These are phyloP conservation scores for Parastagonospora avenae DNA, from an alignment of 2,329 filamentous ascomycete species.

Conservation along the genomic window DNA sequence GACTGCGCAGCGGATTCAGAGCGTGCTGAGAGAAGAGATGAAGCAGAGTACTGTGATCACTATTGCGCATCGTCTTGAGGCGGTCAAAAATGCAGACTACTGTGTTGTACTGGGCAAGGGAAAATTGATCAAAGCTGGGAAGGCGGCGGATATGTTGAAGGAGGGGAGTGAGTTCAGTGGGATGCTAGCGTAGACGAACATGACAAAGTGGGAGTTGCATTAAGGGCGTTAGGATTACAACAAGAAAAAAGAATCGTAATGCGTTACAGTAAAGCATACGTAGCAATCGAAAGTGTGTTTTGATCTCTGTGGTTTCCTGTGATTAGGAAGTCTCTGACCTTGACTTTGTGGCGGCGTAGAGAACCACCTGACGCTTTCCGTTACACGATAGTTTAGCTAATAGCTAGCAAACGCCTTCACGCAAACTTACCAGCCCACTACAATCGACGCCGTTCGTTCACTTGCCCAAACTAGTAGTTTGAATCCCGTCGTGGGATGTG, in stretches of 20 bases:
- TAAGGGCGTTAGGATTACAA: background rate
- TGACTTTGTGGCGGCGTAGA: no score
- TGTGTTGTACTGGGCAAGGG: constrained; percentile 61
- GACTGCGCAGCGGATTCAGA: constrained; percentile 62
- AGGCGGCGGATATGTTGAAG: constrained; percentile 41
- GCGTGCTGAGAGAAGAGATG: constrained; percentile 62
- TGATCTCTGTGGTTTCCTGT: no score
- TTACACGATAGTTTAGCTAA: no score
- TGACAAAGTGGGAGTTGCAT: background rate
- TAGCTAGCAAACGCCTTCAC: no score
- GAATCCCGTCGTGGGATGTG: background rate
- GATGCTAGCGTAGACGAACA: constrained; percentile 34
- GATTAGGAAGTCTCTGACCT: no score
- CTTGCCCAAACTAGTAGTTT: no score
- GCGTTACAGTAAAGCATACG: no score
- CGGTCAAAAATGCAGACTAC: constrained; percentile 63
- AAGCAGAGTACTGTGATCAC: constrained; percentile 66
- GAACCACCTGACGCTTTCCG: no score
- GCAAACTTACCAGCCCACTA: no score
- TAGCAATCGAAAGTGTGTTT: no score
- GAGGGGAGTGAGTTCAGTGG: constrained; percentile 40
- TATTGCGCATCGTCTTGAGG: constrained; percentile 68
- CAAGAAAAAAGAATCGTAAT: background rate
- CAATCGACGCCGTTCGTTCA: no score
- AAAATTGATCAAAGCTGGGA: constrained; percentile 48